Base-by-base conservation (phyloP, 495 filamentous ascomycete genomes). In the Lepraria neglecta region DNA sequence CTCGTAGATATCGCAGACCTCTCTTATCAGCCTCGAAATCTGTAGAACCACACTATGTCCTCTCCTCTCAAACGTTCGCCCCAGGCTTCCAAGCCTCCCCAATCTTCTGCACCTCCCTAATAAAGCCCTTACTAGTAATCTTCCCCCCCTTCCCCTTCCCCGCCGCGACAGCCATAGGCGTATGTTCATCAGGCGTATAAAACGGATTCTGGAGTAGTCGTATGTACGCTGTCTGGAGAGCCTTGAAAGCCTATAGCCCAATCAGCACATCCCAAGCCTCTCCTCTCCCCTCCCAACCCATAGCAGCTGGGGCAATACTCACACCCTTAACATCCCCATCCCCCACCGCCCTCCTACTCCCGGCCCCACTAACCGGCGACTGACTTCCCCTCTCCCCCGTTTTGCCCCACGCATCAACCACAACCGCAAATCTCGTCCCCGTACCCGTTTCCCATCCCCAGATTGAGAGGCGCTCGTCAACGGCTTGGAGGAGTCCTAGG, bases 381-480 rank as follows among this genome's bases (percentile, higher is more conserved):
- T 33, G 67, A 43, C 21, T 45, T 66, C 57, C 53, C 62, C 55
- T 45, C 68, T 58, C 56, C 53, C 60, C 52, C 59, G 64, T 63
- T 50, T 80, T 74, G 1, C 91, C 91, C 54, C 87, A 80, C 77
- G 95, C 85, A 71, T 97, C 94, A 15, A 97, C 87, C 1, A 96
- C 83, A 44, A 90, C 83, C 33, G 97, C 83, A 65, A 98, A 82
- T 71, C 89, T 91, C 33, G 92, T 84, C 6, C 92, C 92, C 6
- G 95, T 97, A 71, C 95, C 97, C n/a, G 94, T 97, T 69, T 96
- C 79, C 84, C 89, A 97, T 62, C 94, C 94, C 77, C 97, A 98
- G 59, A 87, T 84, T 19, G 91, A 90, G 24, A 97, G 77, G 12
- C 90, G 83, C 72, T 98, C 95, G 74, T 97, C 95, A 46, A 98